Evolutionary conservation across 768 basidiomycete genomes (phyloP).

Genomic region (Fomitopsis pulvina): DNA sequence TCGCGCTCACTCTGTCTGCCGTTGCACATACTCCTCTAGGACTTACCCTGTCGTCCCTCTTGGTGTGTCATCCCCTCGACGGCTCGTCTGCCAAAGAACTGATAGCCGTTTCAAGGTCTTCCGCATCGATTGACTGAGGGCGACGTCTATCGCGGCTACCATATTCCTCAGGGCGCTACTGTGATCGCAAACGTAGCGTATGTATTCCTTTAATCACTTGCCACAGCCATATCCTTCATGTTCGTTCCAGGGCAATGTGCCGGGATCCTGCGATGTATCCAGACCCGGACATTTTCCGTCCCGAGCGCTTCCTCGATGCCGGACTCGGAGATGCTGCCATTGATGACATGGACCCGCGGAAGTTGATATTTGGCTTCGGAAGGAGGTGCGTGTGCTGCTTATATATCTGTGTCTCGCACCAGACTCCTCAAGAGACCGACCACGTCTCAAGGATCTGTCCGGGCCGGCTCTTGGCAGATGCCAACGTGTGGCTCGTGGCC

Average conservation of each 20-base stretch:
- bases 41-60: neutral
- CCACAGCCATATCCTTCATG: neutral
- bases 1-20: neutral
- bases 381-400: neutral
- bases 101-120: slow-evolving; percentile 8
- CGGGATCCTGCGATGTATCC: slow-evolving; percentile 7
- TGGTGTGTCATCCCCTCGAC: neutral
- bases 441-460: slow-evolving; percentile 41
- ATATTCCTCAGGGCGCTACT: slow-evolving; percentile 9
- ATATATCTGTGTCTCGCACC: neutral
- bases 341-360: neutral
- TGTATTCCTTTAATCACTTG: neutral
- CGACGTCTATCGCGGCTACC: slow-evolving; percentile 9
- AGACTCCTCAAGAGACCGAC: too few species aligned
- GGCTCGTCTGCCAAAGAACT: neutral
- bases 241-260: slow-evolving; percentile 3
- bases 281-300: slow-evolving; percentile 8
- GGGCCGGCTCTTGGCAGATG: slow-evolving; percentile 45
- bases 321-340: neutral
- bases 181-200: slow-evolving; percentile 16
- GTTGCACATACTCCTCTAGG: slow-evolving; percentile 8
- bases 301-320: slow-evolving; percentile 7
- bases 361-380: neutral
- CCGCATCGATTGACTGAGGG: neutral
- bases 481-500: slow-evolving; percentile 38